Base-by-base conservation (phyloP, 1,284 basidiomycete genomes). In the Cystobasidium sp. region DNA sequence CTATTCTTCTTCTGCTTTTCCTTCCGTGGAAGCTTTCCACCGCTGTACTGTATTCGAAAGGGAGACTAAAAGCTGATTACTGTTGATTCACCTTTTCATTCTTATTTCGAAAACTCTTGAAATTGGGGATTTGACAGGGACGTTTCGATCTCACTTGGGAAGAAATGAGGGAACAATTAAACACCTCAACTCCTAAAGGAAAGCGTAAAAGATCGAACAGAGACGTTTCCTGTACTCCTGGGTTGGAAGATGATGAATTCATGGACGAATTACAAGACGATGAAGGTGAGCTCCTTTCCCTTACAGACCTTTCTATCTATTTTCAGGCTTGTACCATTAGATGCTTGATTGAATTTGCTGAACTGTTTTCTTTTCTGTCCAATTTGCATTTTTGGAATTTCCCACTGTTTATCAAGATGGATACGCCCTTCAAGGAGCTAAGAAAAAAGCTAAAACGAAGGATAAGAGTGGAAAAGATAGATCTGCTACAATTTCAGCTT, bases 391-490 rank as follows among this genome's bases (percentile, higher is more conserved):
- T n/a, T n/a, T n/a, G n/a, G n/a, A n/a, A 37, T 14, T 56, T 3
- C 53, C 9, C 22, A 12, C 16, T n/a, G n/a, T 56, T 16, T 20
- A 18, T 16, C 3, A 18, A 68, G 69, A 71, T 20, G 69, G 64
- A 8, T 71, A 64, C 24, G 18, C 64, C 47, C 59, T 55, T 20
- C n/a, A 44, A 31, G 20, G 59, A 52, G 49, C 24, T 18, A 69
- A 41, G 39, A 69, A 69, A 56, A 69, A 69, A 61, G 49, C 41
- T 1, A 61, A 59, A 22, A 58, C 14, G 7, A 55, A 67, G 44
- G 52, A 69, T 1, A 46, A 68, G 20, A 46, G 5, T 44, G 44
- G 41, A 18, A 49, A 62, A 70, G 68, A 70, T 43, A n/a, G 7
- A 9, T 65, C 5, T 31, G 1, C 37, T 24, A 39, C 37, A 43